Base-by-base conservation (phyloP, 2,329 filamentous ascomycete genomes). In the Aureobasidium subglaciale region DNA sequence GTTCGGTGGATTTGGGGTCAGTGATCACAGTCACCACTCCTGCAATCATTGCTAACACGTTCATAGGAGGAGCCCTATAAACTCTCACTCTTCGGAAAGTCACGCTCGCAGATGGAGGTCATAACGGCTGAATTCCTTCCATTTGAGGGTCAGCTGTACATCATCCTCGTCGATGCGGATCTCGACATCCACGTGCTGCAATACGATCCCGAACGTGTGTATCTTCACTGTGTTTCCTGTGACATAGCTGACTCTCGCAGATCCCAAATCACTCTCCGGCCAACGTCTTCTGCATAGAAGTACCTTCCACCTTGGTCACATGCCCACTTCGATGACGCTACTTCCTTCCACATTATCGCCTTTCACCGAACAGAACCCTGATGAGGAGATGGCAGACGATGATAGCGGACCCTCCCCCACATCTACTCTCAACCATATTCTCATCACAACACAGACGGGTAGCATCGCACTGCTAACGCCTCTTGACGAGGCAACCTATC, bases 31-130 rank as follows among this genome's bases (percentile, higher is more conserved):
- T 1, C n/a, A 13, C 5, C 13, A 11, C 13, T 20, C 4, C 15
- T 30, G 2, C 18, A 42, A 18, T 18, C 2, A 13, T 46, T 24
- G 22, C 46, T 41, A 7, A 46, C 40, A 55, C 34, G 22, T n/a
- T 38, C 18, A 35, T 40, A 81, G 73, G 92, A 99, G 72, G 93
- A 97, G 66, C 93, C 93, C 1, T 99, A 97, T 69, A 91, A 88
- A 62, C 90, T 99, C 83, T 87, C 90, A 59, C 79, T 96, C 3
- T 90, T 97, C 62, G 90, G 91, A 38, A 96, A 96, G 72, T 89
- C 87, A 63, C 80, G 85, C 35, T 86, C 87, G 18, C 82, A 82
- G 40, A 76, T 96, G 63, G 88, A 93, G 64, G 82, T 95, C 18
- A 71, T 95, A 30, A 81, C 86, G 5, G 89, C 88, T 1, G 92